Percentiles rank a stretch among this genome's conserved stretches.
phyloP scores from a whole-genome alignment of 1,284 basidiomycete genomes.

The Ustilago cynodontis region DNA sequence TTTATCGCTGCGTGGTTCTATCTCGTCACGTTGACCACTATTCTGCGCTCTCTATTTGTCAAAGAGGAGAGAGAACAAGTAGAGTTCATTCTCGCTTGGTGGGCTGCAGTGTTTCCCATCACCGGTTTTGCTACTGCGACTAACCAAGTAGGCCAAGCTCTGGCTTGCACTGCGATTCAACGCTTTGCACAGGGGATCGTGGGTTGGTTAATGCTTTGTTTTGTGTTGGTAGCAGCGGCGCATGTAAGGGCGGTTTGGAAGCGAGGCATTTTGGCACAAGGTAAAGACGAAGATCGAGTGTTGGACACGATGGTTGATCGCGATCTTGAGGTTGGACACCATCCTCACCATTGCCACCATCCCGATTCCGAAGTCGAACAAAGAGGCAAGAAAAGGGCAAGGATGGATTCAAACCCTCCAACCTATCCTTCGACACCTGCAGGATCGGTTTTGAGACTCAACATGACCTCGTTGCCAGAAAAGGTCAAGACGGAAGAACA shows the following conservation, averaged over 20 bases:
- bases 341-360: not conserved
- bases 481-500: not conserved
- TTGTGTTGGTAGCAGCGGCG: slow-evolving; percentile 15
- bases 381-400: not conserved
- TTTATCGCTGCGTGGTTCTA: slow-evolving; percentile 39
- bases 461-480: too few species aligned
- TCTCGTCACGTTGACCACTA: slow-evolving; percentile 20
- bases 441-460: slow-evolving; percentile 3
- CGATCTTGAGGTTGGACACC: not conserved
- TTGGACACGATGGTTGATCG: slow-evolving; percentile 32
- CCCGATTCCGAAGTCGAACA: not conserved
- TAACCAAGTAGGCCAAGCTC: slow-evolving; percentile 10
- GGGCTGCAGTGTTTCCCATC: slow-evolving; percentile 49
- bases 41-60: slow-evolving; percentile 6
- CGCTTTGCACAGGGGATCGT: slow-evolving; percentile 26
- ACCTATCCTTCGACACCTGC: slow-evolving; percentile 29
- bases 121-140: slow-evolving; percentile 36
- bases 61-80: slow-evolving; percentile 10
- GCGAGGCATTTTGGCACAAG: slow-evolving; percentile 24
- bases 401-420: slow-evolving; percentile 18
- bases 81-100: slow-evolving; percentile 48
- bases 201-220: slow-evolving; percentile 17
- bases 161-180: slow-evolving; percentile 11
- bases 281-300: slow-evolving; percentile 48
- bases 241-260: slow-evolving; percentile 20